Evolutionary conservation across 441 rosid species (phyloP), one percentile per base, ranked within the genome.

Genomic region (Gossypium aridum): DNA sequence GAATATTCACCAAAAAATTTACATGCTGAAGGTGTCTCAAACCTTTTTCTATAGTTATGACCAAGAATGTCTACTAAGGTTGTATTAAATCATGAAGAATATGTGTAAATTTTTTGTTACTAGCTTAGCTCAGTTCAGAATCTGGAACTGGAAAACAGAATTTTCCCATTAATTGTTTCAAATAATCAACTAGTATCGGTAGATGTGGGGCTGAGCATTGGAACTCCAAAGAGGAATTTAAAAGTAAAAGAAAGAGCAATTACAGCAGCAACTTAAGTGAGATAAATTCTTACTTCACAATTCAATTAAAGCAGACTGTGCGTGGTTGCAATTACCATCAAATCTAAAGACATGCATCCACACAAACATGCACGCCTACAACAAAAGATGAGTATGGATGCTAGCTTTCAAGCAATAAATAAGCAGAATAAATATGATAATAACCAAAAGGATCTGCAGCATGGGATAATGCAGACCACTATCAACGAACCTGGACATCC

Each of bases 61-160:
- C 49, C 59, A 79, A 49, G 72, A 69, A 69, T 47, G 31, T 70
- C 73, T 67, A 76, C 75, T 60, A 31, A 69, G 59, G 53, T 56
- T 80, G 75, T 61, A 67, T 62, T 70, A 67, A 65, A 71, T 77
- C 39, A 3, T 31, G 63, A 45, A 39, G 68, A 45, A 62, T 54
- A 75, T 56, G 28, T 75, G 74, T 66, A 67, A 64, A 45, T 47
- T 37, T 62, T 9, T 12, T 19, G 73, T 75, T 19, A 72, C 26
- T 62, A 6, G 12, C 61, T 51, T 59, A 74, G 64, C 70, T 75
- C 57, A 53, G 39, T 61, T 75, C 54, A 64, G 76, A 59, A 55
- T 31, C 19, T 17, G 73, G 47, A 65, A 65, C 71, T 72, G 43
- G 61, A 68, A 72, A 72, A 66, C 70, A 72, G 63, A 37, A 7